phyloP scores from a whole-genome alignment of 176 grass and related monocot species.

The Oryza meyeriana region DNA sequence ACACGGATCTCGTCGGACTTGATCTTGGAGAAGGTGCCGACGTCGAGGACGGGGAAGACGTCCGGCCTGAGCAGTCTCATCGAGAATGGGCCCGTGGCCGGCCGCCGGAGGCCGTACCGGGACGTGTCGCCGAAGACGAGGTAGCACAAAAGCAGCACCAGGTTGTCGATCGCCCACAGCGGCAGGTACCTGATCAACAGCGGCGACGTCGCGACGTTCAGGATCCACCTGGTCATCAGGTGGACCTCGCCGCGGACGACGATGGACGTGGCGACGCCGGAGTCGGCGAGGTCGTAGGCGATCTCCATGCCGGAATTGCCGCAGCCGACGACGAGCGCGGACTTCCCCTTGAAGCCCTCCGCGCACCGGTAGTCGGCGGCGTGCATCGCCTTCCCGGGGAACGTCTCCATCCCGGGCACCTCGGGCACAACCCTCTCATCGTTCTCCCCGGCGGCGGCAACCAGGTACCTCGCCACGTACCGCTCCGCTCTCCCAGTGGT shows the following conservation, averaged over 20 bases:
- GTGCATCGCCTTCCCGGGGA: conserved; percentile 34
- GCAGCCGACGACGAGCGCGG: conserved; percentile 16
- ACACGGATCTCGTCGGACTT: conserved; percentile 56
- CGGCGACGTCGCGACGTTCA: conserved; percentile 13
- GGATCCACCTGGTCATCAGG: conserved; percentile 41
- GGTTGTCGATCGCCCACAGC: conserved; percentile 25
- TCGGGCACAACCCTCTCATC: conserved; percentile 29
- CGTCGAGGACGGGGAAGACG: conserved; percentile 39
- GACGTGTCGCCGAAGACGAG: conserved; percentile 49
- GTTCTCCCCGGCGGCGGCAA: conserved; percentile 44
- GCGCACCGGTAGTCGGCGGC: conserved; percentile 31
- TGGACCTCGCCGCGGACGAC: conserved; percentile 3
- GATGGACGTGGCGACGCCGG: neutral
- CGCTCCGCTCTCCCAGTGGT: neutral
- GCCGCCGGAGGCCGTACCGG: conserved; percentile 44
- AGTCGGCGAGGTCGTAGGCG: conserved; percentile 28
- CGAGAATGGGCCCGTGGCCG: conserved; percentile 31
- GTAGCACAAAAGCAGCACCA: conserved; percentile 38
- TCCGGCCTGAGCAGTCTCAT: conserved; percentile 6
- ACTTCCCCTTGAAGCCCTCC: conserved; percentile 26
- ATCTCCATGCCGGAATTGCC: conserved; percentile 51
- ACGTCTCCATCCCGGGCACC: conserved; percentile 31
- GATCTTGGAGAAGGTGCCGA: conserved; percentile 53
- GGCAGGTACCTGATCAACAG: conserved; percentile 21
- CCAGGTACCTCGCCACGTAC: conserved; percentile 39